Conservation (phyloP, 2,329 filamentous ascomycete genomes). For the Cladosporium velox region DNA sequence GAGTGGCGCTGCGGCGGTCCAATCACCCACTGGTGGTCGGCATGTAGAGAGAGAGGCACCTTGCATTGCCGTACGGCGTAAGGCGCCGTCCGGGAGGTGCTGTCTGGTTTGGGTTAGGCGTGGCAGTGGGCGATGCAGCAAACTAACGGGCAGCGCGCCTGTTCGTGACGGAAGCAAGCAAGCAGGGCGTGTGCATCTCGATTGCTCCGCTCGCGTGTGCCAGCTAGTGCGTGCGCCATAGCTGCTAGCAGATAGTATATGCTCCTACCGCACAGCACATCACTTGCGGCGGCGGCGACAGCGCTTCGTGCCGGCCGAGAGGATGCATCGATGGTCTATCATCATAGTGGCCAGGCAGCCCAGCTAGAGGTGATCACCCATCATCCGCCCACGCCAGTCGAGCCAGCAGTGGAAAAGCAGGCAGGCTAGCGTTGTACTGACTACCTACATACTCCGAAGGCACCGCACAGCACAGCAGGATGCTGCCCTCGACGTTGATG, state of each 20-base stretch:
- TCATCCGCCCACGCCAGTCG: neutral
- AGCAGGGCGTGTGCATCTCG: neutral
- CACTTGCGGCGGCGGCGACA: neutral
- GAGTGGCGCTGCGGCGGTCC: neutral
- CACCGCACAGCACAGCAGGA: neutral
- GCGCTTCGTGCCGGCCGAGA: neutral
- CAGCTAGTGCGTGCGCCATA: neutral
- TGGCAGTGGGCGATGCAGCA: constrained; percentile 3
- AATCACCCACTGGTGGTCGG: neutral
- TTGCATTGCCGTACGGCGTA: constrained; percentile 5
- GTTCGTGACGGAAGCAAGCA: constrained; percentile 1
- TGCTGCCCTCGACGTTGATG: neutral
- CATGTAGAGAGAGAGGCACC: neutral
- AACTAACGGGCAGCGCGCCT: constrained; percentile 11
- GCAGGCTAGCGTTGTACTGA: neutral
- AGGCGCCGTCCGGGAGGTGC: neutral
- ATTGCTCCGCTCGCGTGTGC: neutral
- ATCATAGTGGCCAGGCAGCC: neutral
- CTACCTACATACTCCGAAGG: neutral
- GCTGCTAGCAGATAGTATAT: neutral
- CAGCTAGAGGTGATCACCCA: neutral
- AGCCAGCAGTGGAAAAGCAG: neutral
- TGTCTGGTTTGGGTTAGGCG: neutral
- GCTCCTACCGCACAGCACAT: neutral
- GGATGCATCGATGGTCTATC: neutral